Base-by-base conservation (phyloP, 140 eudicot genomes). In the Senecio squalidus region DNA sequence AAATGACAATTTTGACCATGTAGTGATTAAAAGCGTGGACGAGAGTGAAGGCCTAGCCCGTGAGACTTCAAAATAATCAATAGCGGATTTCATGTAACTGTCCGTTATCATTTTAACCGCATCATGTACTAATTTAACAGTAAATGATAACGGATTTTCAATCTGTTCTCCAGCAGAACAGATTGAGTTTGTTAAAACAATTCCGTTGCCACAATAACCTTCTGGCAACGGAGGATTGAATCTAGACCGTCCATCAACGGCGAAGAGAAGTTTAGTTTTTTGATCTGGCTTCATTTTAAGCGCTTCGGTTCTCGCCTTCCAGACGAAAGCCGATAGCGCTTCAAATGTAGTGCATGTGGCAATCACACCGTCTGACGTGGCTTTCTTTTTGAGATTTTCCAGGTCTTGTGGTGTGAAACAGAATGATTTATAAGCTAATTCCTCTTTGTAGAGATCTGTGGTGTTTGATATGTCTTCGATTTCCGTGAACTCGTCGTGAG, bases 1-100 rank as follows among this genome's bases (percentile, higher is more conserved):
- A 25, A 88, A 88, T 0, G 86, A 76, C 13, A 88, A 41, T 46
- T 69, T 84, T 0, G 96, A 88, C 96, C 96, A 88, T 5, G 96
- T 84, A 0, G 96, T 88, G 33, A 88, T 81, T 75, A 88, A 26
- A 13, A 88, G 79, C 0, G 94, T 88, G 4, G 87, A 78, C 24
- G 80, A 58, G 61, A 88, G 30, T 20, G 96, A 81, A 3, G 96
- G 96, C 77, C 96, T 68, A 9, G 90, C 87, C 53, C 96, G 78
- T 0, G 90, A 81, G 4, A 74, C 81, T 52, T 88, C 96, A 31
- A 88, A 84, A 54, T 70, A 88, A 43, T 88, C 96, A 2, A 88
- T 75, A 3, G 96, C 96, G 0, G 96, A 88, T 54, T 90, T 76
- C 81, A 88, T 88, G 62, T 88, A 88, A 38, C 76, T 29, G 43